These are phyloP conservation scores for Artemisia argyi DNA, from an alignment of 129 eudicot species.

Conservation along the genomic window DNA sequence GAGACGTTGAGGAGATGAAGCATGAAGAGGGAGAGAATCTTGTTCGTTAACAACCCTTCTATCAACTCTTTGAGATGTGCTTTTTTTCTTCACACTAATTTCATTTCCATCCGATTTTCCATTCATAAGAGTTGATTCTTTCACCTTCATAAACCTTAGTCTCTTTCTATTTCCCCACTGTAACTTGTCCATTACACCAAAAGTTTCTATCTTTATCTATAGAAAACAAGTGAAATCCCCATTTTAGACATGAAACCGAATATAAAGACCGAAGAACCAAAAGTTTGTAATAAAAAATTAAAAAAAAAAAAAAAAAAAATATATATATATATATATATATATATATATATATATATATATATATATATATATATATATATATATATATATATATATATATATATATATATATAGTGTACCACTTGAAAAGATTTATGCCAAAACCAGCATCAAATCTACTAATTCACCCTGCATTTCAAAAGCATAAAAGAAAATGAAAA, in stretches of 20 bases:
- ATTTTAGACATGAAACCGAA: constrained; percentile 11
- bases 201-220: constrained; percentile 25
- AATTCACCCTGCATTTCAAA: constrained; percentile 31
- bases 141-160: constrained; percentile 70
- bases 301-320: too few species aligned
- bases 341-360: too few species aligned
- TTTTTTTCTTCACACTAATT: constrained; percentile 56
- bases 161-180: constrained; percentile 95
- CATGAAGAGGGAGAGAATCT: constrained; percentile 42
- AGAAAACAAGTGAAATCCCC: constrained; percentile 6
- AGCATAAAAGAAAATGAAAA: constrained; percentile 10
- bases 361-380: too few species aligned
- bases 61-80: constrained; percentile 65
- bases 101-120: constrained; percentile 53
- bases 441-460: constrained; percentile 19
- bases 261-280: constrained; percentile 1
- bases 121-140: constrained; percentile 43
- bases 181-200: constrained; percentile 51
- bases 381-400: too few species aligned
- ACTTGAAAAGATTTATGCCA: constrained; percentile 28
- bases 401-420: too few species aligned
- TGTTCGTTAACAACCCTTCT: constrained; percentile 43
- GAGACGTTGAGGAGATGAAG: constrained; percentile 64
- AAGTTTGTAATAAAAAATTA: not conserved
- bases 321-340: too few species aligned